Percentiles rank a stretch among this genome's conserved stretches.
These are phyloP conservation scores for Tylopilus intermedius DNA, from an alignment of 768 basidiomycete genomes.

Conservation along the genomic window DNA sequence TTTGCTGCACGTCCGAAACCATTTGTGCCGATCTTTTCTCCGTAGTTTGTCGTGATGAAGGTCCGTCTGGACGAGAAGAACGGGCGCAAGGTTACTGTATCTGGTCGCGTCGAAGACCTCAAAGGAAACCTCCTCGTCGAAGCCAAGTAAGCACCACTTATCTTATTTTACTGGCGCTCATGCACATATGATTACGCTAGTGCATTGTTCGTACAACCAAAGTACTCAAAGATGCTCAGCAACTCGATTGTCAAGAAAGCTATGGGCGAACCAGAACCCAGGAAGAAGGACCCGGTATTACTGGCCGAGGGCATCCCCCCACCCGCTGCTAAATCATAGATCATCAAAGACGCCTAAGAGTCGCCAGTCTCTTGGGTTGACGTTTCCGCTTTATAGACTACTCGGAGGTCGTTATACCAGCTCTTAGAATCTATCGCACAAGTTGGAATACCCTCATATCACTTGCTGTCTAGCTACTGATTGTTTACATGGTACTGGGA, in stretches of 20 bases:
- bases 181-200: conserved; percentile 33
- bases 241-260: conserved; percentile 53
- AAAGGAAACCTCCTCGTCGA: conserved; percentile 81
- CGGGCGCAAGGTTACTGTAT: conserved; percentile 74
- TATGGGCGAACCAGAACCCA: conserved; percentile 53
- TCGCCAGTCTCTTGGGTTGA: neutral
- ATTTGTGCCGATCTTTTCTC: neutral
- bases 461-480: neutral
- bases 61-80: conserved; percentile 60
- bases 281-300: conserved; percentile 19
- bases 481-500: neutral
- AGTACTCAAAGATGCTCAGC: conserved; percentile 75
- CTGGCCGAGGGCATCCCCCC: conserved; percentile 27
- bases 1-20: neutral
- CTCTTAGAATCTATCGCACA: neutral
- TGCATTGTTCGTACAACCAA: conserved; percentile 83
- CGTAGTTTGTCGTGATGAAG: conserved; percentile 81
- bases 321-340: conserved; percentile 25
- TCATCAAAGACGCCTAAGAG: conserved; percentile 14
- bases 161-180: neutral
- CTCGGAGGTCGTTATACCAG: neutral
- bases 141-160: conserved; percentile 56
- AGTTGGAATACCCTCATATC: conserved; percentile 4
- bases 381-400: neutral
- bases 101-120: conserved; percentile 70